Conservation (phyloP, 139 green algal genomes). For the Bryopsis sp. region DNA sequence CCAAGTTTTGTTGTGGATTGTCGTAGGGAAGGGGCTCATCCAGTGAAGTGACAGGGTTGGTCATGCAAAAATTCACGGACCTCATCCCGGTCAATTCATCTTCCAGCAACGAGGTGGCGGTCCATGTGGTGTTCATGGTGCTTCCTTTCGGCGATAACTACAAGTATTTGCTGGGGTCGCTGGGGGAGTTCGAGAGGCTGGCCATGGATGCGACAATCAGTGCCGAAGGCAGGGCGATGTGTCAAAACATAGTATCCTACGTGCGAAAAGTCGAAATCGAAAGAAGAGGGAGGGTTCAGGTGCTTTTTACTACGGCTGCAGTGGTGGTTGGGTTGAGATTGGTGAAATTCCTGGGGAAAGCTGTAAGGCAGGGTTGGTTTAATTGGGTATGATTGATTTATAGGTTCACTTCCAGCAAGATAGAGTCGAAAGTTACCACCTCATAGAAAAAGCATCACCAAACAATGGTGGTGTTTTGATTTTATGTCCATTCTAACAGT, state of each 20-base stretch:
- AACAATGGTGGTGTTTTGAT: too few species aligned
- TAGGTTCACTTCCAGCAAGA: too few species aligned
- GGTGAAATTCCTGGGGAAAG: constrained; percentile 8
- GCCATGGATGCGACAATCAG: constrained; percentile 11
- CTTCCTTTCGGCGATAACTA: neutral
- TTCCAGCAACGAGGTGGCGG: neutral
- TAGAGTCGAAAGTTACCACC: too few species aligned
- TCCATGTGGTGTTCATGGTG: constrained; percentile 2
- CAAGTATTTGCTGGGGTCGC: neutral
- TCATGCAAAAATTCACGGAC: neutral
- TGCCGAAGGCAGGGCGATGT: neutral
- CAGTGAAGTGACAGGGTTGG: neutral
- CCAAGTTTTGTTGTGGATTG: too few species aligned
- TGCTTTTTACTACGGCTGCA: neutral
- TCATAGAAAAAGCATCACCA: too few species aligned
- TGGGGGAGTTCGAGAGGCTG: neutral
- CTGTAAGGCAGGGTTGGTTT: too few species aligned
- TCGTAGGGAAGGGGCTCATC: too few species aligned
- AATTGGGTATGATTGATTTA: too few species aligned
- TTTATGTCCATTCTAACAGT: too few species aligned
- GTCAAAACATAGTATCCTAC: neutral
- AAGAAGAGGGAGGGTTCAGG: neutral
- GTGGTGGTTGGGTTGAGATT: neutral
- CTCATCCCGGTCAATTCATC: neutral
- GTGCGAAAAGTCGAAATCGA: constrained; percentile 7